These are phyloP conservation scores for Microdochium paspali DNA, from an alignment of 2,329 filamentous ascomycete species.

Conservation along the genomic window DNA sequence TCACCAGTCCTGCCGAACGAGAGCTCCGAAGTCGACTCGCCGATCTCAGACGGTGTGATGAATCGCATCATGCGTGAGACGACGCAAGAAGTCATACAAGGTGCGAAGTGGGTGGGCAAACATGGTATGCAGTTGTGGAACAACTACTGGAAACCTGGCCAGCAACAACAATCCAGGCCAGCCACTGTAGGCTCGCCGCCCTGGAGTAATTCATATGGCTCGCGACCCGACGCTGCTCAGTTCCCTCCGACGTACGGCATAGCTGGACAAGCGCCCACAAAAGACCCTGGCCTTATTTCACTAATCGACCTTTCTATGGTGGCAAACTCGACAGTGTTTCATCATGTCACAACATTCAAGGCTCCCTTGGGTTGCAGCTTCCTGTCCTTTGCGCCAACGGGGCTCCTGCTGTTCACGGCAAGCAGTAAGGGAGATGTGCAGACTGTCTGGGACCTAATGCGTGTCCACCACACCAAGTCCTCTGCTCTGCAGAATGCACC, in stretches of 20 bases:
- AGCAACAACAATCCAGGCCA: slow-evolving; percentile 34
- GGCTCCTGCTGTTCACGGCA: slow-evolving; percentile 65
- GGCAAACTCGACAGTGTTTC: slow-evolving; percentile 37
- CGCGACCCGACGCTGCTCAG: slow-evolving; percentile 38
- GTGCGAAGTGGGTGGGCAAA: slow-evolving; percentile 67
- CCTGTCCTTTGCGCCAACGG: slow-evolving; percentile 67
- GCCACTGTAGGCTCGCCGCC: slow-evolving; percentile 31
- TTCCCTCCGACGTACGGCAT: slow-evolving; percentile 72
- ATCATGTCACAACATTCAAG: slow-evolving; percentile 62
- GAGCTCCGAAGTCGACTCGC: slow-evolving; percentile 62
- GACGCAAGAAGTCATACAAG: slow-evolving; percentile 68
- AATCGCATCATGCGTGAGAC: slow-evolving; percentile 73
- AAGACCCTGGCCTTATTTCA: slow-evolving; percentile 67
- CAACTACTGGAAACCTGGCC: slow-evolving; percentile 61
- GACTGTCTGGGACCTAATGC: slow-evolving; percentile 71
- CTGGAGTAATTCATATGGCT: slow-evolving; percentile 34
- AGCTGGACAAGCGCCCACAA: slow-evolving; percentile 42
- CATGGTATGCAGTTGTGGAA: slow-evolving; percentile 72
- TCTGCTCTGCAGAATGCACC: slow-evolving; percentile 46
- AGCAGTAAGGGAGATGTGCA: slow-evolving; percentile 79
- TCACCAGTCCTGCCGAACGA: slow-evolving; percentile 60
- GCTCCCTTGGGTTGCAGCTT: slow-evolving; percentile 70
- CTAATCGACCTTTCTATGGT: slow-evolving; percentile 62
- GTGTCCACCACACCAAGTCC: slow-evolving; percentile 51
- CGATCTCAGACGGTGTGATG: slow-evolving; percentile 60